Evolutionary conservation across 2,329 filamentous ascomycete genomes (phyloP).

Genomic region (Coniochaeta sp.): DNA sequence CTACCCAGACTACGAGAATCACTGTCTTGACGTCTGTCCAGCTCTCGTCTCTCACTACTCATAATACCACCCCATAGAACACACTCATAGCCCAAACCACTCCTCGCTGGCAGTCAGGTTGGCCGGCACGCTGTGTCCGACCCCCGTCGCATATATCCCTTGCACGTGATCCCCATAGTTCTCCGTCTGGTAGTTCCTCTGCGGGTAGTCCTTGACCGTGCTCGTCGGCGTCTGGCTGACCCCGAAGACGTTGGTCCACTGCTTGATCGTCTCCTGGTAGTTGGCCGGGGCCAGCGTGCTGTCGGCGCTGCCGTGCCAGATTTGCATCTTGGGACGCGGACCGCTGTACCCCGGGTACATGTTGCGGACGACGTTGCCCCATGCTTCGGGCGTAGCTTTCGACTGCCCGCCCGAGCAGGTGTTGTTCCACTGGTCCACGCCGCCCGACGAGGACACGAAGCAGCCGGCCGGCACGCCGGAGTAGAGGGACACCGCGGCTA

Average conservation of each 20-base stretch:
- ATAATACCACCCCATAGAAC: background rate
- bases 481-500: slow-evolving; percentile 36
- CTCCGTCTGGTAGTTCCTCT: slow-evolving; percentile 27
- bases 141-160: slow-evolving; percentile 29
- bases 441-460: slow-evolving; percentile 24
- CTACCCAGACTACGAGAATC: no score
- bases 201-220: slow-evolving; percentile 22
- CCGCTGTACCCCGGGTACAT: slow-evolving; percentile 41
- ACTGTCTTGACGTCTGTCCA: no score
- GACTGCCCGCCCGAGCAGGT: slow-evolving; percentile 38
- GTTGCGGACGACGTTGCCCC: slow-evolving; percentile 21
- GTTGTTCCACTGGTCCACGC: slow-evolving; percentile 34
- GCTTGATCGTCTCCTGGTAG: slow-evolving; percentile 32
- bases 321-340: slow-evolving; percentile 41
- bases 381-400: slow-evolving; percentile 18
- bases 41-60: no score
- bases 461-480: slow-evolving; percentile 32
- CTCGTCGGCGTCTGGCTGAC: slow-evolving; percentile 18
- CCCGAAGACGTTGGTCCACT: slow-evolving; percentile 16
- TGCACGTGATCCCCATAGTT: slow-evolving; percentile 28
- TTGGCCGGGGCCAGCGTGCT: slow-evolving; percentile 39
- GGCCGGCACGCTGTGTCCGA: slow-evolving; percentile 30
- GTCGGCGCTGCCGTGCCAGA: slow-evolving; percentile 45
- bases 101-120: slow-evolving; percentile 26
- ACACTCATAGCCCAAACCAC: slow-evolving; percentile 24